Base-by-base conservation (phyloP, 371 early-diverging fungal genomes). In the Mucor circinelloides region DNA sequence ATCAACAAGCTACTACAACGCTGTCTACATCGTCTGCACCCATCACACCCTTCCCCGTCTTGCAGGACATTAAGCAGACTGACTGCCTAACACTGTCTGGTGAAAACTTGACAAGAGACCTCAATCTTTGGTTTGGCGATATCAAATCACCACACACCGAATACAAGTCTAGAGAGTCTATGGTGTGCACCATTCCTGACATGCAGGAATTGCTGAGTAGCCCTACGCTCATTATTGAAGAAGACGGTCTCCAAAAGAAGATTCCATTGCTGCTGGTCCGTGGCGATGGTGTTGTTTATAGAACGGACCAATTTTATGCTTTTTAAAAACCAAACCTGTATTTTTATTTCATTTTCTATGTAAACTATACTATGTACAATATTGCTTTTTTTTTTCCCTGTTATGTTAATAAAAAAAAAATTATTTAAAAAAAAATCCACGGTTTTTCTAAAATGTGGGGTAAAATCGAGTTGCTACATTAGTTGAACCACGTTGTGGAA, bases 81-180 rank as follows among this genome's bases (percentile, higher is more conserved):
- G 60, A 57, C 44, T 50, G 28, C 10, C 28, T 56, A 44, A 84
- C 83, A 27, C 57, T 90, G 21, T 72, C 80, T 48, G 93, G 93
- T 4, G 82, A 87, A 38, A 90, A 91, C 44, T 81, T 91, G 60
- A 76, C 87, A 0, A 85, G 85, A 3, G 89, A 90, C 57, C 73
- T 92, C 58, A 78, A 81, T 2, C 85, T 93, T n/a, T 85, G 88
- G 85, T 92, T 93, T 75, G 91, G 89, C 17, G 88, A 87, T 60
- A 70, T 85, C 55, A 78, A 80, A 60, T 76, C 85, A 9, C 80
- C 83, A 10, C 67, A 70, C 44, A 87, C 85, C 9, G 89, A 89
- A 30, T 83, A 76, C 62, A 74, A 80, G 52, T 85, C 84, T 0
- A 77, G 78, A 25, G 86, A 89, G 57, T 64, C 72, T 3, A 42